Percentiles rank a stretch among this genome's conserved stretches.
These are phyloP conservation scores for Sonneratia alba DNA, from an alignment of 345 rosid species.

Conservation along the genomic window DNA sequence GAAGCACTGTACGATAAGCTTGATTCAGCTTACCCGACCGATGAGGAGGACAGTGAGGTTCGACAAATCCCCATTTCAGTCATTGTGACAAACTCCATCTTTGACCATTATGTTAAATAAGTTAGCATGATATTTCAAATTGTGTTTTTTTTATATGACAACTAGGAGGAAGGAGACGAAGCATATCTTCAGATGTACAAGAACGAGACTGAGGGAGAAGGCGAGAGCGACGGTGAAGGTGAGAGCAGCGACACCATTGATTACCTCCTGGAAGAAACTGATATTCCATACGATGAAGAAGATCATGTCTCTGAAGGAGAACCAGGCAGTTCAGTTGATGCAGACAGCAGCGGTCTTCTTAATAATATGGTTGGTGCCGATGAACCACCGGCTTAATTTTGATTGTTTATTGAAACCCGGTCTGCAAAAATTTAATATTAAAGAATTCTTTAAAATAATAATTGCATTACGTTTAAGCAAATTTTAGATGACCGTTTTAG, in stretches of 20 bases:
- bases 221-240: slow-evolving; percentile 10
- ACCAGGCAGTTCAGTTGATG: background rate
- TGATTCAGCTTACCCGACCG: slow-evolving; percentile 56
- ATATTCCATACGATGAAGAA: slow-evolving; percentile 14
- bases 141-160: background rate
- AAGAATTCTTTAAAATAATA: no score
- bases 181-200: slow-evolving; percentile 25
- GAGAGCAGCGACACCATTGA: slow-evolving; percentile 15
- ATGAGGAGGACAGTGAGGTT: slow-evolving; percentile 50
- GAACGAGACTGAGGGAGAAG: slow-evolving; percentile 12
- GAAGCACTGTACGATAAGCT: slow-evolving; percentile 46
- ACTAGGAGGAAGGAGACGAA: slow-evolving; percentile 49
- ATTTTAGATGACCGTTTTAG: no score
- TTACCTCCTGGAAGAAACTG: slow-evolving; percentile 13
- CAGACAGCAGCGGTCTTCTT: background rate
- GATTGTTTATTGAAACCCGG: no score
- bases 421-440: no score
- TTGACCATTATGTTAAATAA: background rate
- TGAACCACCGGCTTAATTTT: no score
- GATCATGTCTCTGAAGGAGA: slow-evolving; percentile 12
- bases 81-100: background rate
- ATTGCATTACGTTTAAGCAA: no score
- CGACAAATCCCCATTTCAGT: background rate
- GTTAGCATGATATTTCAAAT: background rate
- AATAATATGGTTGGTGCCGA: no score